Percentiles rank a stretch among this genome's conserved stretches.
Evolutionary conservation across 2,329 filamentous ascomycete genomes (phyloP).

Genomic region (Claviceps monticola): DNA sequence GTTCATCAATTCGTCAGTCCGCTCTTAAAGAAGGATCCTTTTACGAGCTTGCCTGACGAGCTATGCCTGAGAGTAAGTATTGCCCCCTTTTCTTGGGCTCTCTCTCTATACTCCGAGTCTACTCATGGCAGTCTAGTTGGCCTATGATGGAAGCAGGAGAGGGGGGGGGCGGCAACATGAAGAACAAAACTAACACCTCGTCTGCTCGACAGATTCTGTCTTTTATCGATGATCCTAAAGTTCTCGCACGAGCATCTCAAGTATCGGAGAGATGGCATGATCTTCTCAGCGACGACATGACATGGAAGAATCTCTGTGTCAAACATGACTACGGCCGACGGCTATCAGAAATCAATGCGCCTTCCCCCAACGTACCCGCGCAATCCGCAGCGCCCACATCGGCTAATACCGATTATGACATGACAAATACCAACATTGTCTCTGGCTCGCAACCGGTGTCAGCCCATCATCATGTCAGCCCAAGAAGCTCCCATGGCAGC

Average conservation of each 20-base stretch:
- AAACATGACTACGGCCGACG: constrained; percentile 75
- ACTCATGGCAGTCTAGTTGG: background rate
- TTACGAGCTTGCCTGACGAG: constrained; percentile 82
- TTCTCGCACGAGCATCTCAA: constrained; percentile 82
- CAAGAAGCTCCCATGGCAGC: constrained; percentile 43
- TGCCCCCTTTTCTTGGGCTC: too few species aligned
- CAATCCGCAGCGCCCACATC: constrained; percentile 17
- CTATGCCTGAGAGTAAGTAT: constrained; percentile 67
- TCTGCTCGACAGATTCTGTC: constrained; percentile 57
- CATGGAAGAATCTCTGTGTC: constrained; percentile 93
- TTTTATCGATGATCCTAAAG: constrained; percentile 93
- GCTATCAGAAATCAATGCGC: constrained; percentile 35
- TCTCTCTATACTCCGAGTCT: background rate
- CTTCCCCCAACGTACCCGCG: constrained; percentile 15
- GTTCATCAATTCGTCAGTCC: constrained; percentile 94
- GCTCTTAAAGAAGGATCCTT: constrained; percentile 88
- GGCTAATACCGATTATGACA: constrained; percentile 23
- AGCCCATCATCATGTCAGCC: constrained; percentile 21
- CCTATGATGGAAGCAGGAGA: too few species aligned
- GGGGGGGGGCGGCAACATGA: too few species aligned
- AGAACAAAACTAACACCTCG: constrained; percentile 5
- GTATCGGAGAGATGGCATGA: constrained; percentile 94
- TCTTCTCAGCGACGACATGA: constrained; percentile 88
- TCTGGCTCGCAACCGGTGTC: constrained; percentile 28
- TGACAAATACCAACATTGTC: constrained; percentile 26